Evolutionary conservation across 202 grass and related monocot genomes (phyloP).

Genomic region (Cymbopogon flexuosus): DNA sequence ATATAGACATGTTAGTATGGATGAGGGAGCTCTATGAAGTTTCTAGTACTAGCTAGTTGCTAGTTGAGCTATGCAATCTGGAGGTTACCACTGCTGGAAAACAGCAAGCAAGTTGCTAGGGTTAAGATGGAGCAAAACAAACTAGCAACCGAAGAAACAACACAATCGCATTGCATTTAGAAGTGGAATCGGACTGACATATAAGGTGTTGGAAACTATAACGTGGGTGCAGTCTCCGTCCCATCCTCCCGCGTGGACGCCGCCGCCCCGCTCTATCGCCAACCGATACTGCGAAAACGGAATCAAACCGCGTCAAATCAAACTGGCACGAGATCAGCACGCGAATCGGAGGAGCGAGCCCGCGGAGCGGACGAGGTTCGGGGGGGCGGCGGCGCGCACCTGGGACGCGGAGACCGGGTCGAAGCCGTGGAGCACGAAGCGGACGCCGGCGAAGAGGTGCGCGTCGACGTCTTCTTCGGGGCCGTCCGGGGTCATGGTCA

Average conservation of each 20-base stretch:
- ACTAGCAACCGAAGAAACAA: not conserved
- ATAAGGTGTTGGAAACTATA: constrained; percentile 41
- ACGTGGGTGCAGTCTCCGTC: constrained; percentile 51
- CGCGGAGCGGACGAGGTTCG: not conserved
- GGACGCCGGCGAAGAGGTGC: constrained; percentile 50
- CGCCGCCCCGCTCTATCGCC: constrained; percentile 50
- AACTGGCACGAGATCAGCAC: not conserved
- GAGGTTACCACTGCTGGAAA: too few species aligned
- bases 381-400: constrained; percentile 12
- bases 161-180: not conserved
- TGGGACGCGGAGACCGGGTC: constrained; percentile 52
- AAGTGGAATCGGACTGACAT: constrained; percentile 30
- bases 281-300: constrained; percentile 37
- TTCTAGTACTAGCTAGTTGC: too few species aligned
- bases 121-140: not conserved
- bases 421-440: constrained; percentile 73
- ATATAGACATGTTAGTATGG: too few species aligned
- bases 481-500: constrained; percentile 12
- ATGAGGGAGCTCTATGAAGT: too few species aligned
- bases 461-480: not conserved
- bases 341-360: not conserved
- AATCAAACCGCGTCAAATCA: not conserved
- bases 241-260: constrained; percentile 24
- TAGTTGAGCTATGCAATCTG: too few species aligned
- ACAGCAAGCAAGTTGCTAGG: too few species aligned